Base-by-base conservation (phyloP, 2,329 filamentous ascomycete genomes). In the Microsporum ferrugineum region DNA sequence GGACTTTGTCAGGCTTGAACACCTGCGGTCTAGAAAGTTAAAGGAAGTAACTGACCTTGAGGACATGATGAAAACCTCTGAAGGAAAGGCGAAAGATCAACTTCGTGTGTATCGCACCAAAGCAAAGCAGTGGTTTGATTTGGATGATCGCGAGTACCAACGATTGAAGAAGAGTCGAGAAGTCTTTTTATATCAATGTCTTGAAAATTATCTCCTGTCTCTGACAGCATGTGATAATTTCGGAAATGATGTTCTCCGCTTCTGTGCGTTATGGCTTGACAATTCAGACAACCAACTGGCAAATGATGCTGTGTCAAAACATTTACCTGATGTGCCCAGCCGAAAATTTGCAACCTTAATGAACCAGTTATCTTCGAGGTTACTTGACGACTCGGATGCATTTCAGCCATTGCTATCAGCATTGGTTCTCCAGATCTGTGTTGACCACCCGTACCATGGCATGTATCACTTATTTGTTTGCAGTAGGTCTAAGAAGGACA, bases 391-490 rank as follows among this genome's bases (percentile, higher is more conserved):
- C 36, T 74, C 80, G 1, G 82, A 80, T 14, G 71, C 78, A 0
- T 99, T 99, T 69, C 94, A 99, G 69, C 80, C 78, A 45, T 79
- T 92, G 0, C 78, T 99, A 1, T 83, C 84, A 58, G 78, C 80
- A 1, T 77, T 99, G 17, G 85, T 97, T 2, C 84, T 85, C 68
- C 86, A 85, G 6, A 96, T 99, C 60, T 97, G 92, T 70, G 80
- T 83, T 8, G 91, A 99, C 61, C 94, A 99, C 74, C 95, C 94
- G 0, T 96, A 91, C 72, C 95, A 99, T 71, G 91, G 91, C 57
- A 92, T 97, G 85, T 95, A 99, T 71, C 91, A 97, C 67, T 89
- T 99, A 47, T 96, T 92, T 79, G 89, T 91, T 1, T 86, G 88
- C 27, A 85, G 84, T 51, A 88, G 86, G 67, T 84, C 82, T 58